Evolutionary conservation across 1,284 basidiomycete species (phyloP).

Genomic region (Marasmius sp.): DNA sequence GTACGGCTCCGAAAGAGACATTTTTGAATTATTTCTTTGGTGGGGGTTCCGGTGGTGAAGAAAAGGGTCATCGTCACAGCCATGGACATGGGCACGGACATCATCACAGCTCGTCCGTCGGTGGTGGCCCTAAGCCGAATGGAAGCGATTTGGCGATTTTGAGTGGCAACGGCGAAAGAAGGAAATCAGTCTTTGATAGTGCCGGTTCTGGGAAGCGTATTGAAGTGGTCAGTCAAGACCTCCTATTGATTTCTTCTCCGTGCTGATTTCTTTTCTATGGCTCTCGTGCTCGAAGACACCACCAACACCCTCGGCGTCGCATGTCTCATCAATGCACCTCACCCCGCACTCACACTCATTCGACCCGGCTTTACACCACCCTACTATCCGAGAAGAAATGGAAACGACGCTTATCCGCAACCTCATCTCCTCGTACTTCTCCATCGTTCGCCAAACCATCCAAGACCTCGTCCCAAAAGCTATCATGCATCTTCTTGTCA

Average conservation of each 20-base stretch:
- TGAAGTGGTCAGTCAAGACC: slow-evolving; percentile 69
- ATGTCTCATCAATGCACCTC: not conserved
- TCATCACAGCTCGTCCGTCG: not conserved
- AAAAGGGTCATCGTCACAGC: slow-evolving; percentile 20
- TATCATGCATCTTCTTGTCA: slow-evolving; percentile 95
- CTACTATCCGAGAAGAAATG: slow-evolving; percentile 84
- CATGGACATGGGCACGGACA: slow-evolving; percentile 18
- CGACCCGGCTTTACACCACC: not conserved
- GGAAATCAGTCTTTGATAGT: slow-evolving; percentile 92
- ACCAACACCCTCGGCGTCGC: not conserved
- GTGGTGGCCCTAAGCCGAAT: slow-evolving; percentile 33
- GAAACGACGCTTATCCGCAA: slow-evolving; percentile 94
- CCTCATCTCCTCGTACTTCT: slow-evolving; percentile 94
- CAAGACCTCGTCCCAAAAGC: slow-evolving; percentile 98
- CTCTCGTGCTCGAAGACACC: slow-evolving; percentile 12
- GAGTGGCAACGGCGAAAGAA: not conserved
- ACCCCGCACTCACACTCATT: not conserved
- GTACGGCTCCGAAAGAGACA: slow-evolving; percentile 68
- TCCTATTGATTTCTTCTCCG: not conserved
- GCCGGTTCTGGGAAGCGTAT: slow-evolving; percentile 97
- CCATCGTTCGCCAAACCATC: slow-evolving; percentile 94
- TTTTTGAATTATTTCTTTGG: slow-evolving; percentile 97
- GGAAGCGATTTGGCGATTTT: slow-evolving; percentile 29
- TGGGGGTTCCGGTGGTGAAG: slow-evolving; percentile 50
- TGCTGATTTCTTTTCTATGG: not conserved